Evolutionary conservation across 2,329 filamentous ascomycete species (phyloP).

Genomic region (Beauveria brongniartii): DNA sequence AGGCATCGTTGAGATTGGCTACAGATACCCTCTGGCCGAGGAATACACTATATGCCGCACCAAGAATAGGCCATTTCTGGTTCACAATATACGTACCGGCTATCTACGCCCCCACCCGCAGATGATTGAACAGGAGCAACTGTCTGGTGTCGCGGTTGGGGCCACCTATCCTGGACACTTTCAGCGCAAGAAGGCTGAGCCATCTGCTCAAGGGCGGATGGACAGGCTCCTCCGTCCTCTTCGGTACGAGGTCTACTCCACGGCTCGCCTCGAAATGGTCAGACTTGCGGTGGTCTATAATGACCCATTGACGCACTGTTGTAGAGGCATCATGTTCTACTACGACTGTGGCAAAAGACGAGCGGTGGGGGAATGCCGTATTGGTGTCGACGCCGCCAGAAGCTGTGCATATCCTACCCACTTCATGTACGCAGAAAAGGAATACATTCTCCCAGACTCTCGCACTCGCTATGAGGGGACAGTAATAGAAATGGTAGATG

Average conservation of each 20-base stretch:
- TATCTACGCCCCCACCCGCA: background rate
- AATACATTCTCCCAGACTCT: background rate
- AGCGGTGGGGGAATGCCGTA: background rate
- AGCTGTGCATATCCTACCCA: background rate
- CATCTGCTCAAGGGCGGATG: background rate
- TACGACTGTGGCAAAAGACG: background rate
- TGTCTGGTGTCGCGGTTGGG: background rate
- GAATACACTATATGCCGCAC: conserved; percentile 1
- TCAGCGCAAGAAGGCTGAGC: background rate
- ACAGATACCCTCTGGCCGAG: background rate
- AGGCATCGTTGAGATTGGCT: conserved; percentile 1
- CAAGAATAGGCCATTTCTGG: background rate
- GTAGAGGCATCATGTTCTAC: conserved; percentile 3
- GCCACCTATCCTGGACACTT: background rate
- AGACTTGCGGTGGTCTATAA: background rate
- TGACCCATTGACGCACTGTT: background rate
- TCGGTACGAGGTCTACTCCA: background rate
- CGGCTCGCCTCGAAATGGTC: conserved; percentile 1
- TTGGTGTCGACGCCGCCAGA: background rate
- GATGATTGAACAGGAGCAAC: background rate
- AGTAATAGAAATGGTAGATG: background rate
- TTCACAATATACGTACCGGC: background rate
- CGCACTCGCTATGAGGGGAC: background rate
- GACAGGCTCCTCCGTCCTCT: background rate
- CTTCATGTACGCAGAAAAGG: conserved; percentile 1